Evolutionary conservation across 2,329 filamentous ascomycete genomes (phyloP), one percentile per base, ranked within the genome.

Genomic region (Xylariales sp.): DNA sequence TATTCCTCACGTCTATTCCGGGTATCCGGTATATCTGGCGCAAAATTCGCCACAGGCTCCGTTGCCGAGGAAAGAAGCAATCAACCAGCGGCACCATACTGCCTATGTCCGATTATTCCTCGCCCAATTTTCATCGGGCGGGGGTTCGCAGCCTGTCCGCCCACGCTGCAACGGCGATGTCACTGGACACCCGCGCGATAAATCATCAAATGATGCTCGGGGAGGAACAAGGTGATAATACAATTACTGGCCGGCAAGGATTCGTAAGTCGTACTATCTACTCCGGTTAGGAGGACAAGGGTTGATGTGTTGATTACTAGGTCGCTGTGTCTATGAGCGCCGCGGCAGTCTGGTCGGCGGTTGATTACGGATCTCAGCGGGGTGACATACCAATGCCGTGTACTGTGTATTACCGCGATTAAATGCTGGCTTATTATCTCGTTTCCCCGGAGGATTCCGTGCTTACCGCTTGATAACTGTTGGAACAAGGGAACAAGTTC

Each of bases 1-100:
- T 64, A 36, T 46, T 64, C 23, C 23, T 57, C 6, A 57, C 36
- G 53, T 64, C 34, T 18, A 36, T 64, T 30, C 53, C 53, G 5
- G 53, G 53, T 12, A 3, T 45, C n/a, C 28, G 7, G n/a, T 57
- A 39, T n/a, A 46, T 64, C n/a, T 52, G 3, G 34, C 39, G 16
- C 32, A 28, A 14, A 1, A 39, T 49, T 16, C 50, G 39, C 32
- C 50, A 30, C 8, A 46, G n/a, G 12, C 32, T 55, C 30, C 6
- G n/a, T 55, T 41, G 41, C 41, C 41, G 9, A 41, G n/a, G 30
- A 48, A 48, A 18, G 4, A 34, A 18, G 1, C 4, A 23, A 36
- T 49, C n/a, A 3, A 49, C 28, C 14, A 10, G 23, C 12, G 16
- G 41, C 4, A 63, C 60, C 1, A 6, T 63, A 16, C 60, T 63